Percentiles rank a stretch among this genome's conserved stretches.
Conservation (phyloP, 2,329 filamentous ascomycete genomes). For the Lizonia empirigonia region DNA sequence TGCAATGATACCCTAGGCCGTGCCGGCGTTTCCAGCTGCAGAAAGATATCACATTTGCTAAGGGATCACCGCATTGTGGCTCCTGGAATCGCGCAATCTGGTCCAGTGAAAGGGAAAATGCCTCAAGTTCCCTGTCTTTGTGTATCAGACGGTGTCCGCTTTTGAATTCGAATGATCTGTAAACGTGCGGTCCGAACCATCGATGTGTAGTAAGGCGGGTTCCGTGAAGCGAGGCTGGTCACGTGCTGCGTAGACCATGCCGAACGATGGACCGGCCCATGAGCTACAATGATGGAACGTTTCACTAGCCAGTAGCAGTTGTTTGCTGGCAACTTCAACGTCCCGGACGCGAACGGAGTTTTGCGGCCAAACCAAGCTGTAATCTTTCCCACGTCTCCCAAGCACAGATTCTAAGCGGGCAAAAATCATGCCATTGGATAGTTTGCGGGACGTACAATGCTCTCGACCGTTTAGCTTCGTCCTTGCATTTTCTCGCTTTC, state of each 20-base stretch:
- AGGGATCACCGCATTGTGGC: conserved; percentile 52
- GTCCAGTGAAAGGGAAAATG: conserved; percentile 46
- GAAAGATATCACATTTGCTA: conserved; percentile 51
- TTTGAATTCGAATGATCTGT: conserved; percentile 30
- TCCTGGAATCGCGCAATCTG: conserved; percentile 52
- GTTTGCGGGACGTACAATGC: conserved; percentile 30
- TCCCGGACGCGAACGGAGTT: conserved; percentile 25
- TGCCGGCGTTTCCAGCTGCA: conserved; percentile 51
- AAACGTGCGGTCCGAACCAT: conserved; percentile 42
- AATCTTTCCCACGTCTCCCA: conserved; percentile 22
- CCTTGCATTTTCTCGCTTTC: conserved; percentile 20
- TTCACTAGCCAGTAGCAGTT: conserved; percentile 40
- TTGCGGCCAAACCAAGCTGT: conserved; percentile 27
- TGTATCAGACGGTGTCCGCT: conserved; percentile 40
- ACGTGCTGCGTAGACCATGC: conserved; percentile 46
- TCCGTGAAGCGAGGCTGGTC: conserved; percentile 45
- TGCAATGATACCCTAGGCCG: conserved; percentile 54
- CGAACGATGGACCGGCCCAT: conserved; percentile 39
- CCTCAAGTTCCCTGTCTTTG: conserved; percentile 47
- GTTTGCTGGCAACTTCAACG: conserved; percentile 27
- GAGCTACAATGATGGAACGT: conserved; percentile 20
- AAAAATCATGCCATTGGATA: conserved; percentile 30
- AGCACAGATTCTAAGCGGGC: conserved; percentile 25
- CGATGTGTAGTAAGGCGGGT: conserved; percentile 42
- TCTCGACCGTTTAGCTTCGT: conserved; percentile 26